Evolutionary conservation across 2,329 filamentous ascomycete genomes (phyloP), one percentile per base, ranked within the genome.

Genomic region (Aspergillus sp.): DNA sequence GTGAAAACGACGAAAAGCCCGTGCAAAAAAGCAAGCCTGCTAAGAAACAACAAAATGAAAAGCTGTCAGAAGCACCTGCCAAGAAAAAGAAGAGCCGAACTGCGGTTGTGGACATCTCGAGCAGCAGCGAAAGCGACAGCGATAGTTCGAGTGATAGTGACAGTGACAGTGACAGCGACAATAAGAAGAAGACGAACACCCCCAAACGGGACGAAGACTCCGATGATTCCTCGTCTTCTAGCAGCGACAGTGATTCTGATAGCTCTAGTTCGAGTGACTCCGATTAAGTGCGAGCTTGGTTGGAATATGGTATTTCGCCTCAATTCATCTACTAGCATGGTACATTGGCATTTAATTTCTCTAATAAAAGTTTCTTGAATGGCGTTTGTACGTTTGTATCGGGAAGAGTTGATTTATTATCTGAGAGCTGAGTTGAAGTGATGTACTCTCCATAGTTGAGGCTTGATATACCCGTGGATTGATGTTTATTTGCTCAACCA

Each of bases 161-260:
- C 7, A 59, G 52, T 39, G 54, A 59, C 30, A 41, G 49, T 41
- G 62, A 60, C 47, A 59, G 56, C 6, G 62, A 60, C 39, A 53
- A 59, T 12, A 41, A 53, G 27, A 52, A 50, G n/a, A 15, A 25
- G 5, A 20, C 13, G 12, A 27, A 3, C 10, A 35, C 41, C 19
- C 35, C 33, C 12, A 48, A 46, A 20, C 17, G 45, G 15, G 49
- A 49, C 15, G 22, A 32, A 25, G 9, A 27, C 15, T 17, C 41
- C 30, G 9, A 19, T 27, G 41, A 39, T 37, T 50, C 45, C 19
- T 43, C 43, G n/a, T 60, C 50, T 30, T 49, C 44, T 10, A 23
- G 41, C 15, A 56, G 49, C 30, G 52, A 50, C 44, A 50, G 48
- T 6, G 48, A 51, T 39, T 51, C 32, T 35, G 32, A 35, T 7